These are phyloP conservation scores for Penicillium palitans DNA, from an alignment of 2,329 filamentous ascomycete genomes.

Conservation along the genomic window DNA sequence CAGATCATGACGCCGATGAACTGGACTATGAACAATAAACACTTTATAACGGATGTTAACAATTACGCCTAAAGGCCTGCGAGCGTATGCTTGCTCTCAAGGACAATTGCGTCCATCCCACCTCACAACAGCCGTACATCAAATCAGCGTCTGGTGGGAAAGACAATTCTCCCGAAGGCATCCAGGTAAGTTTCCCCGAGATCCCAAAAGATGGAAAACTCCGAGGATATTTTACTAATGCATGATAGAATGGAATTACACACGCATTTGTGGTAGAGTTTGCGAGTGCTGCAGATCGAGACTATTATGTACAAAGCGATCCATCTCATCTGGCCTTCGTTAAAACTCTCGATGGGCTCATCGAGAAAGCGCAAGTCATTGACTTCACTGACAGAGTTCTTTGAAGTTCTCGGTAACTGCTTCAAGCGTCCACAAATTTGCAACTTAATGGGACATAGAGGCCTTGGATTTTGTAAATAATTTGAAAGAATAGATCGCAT, in stretches of 20 bases:
- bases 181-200: conserved; percentile 51
- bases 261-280: conserved; percentile 72
- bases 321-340: conserved; percentile 63
- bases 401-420: not conserved
- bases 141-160: conserved; percentile 58
- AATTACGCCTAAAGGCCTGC: conserved; percentile 50
- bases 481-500: not conserved
- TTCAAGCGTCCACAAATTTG: not conserved
- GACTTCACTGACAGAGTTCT: conserved; percentile 36
- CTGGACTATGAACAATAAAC: not conserved
- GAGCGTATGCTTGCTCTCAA: conserved; percentile 58
- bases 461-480: not conserved
- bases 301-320: conserved; percentile 68
- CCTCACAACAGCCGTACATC: conserved; percentile 61
- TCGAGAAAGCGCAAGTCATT: conserved; percentile 40
- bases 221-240: not conserved
- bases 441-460: not conserved
- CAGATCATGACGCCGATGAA: not conserved
- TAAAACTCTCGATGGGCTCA: conserved; percentile 37
- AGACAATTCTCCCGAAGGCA: conserved; percentile 63
- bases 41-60: not conserved
- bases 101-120: conserved; percentile 61
- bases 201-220: not conserved
- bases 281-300: conserved; percentile 60
- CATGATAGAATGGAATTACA: conserved; percentile 57